Evolutionary conservation across 2,329 filamentous ascomycete species (phyloP).

Genomic region (Daldinia eschscholtzii): DNA sequence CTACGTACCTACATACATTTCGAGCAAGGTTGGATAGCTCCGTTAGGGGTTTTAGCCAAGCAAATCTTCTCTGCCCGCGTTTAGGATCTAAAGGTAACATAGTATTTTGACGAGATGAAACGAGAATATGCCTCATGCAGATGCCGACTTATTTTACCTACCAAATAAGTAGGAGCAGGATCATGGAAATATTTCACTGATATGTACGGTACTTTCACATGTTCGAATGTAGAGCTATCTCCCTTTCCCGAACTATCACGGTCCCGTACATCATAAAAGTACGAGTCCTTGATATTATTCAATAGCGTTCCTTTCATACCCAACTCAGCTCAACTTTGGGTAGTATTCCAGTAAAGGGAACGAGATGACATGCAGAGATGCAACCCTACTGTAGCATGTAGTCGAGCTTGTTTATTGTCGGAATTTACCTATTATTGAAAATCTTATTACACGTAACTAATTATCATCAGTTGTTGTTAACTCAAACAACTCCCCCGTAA

Average conservation of each 20-base stretch:
- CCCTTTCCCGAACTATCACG: neutral
- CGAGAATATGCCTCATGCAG: constrained; percentile 14
- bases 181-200: constrained; percentile 8
- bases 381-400: constrained; percentile 15
- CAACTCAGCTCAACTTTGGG: constrained; percentile 13
- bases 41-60: constrained; percentile 11
- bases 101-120: constrained; percentile 5
- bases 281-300: constrained; percentile 19
- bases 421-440: neutral
- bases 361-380: constrained; percentile 38
- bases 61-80: constrained; percentile 9
- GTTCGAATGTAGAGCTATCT: neutral
- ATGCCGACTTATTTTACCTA: neutral
- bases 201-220: constrained; percentile 13
- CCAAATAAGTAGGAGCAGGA: neutral
- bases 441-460: neutral
- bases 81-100: neutral
- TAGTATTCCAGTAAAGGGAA: constrained; percentile 22
- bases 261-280: constrained; percentile 11
- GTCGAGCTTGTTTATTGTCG: constrained; percentile 1
- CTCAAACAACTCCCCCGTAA: neutral
- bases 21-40: constrained; percentile 3
- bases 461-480: neutral
- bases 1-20: neutral
- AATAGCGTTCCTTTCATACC: constrained; percentile 20